These are phyloP conservation scores for Phytophthora melonis DNA, from an alignment of 352 stramenopile species.

Conservation along the genomic window DNA sequence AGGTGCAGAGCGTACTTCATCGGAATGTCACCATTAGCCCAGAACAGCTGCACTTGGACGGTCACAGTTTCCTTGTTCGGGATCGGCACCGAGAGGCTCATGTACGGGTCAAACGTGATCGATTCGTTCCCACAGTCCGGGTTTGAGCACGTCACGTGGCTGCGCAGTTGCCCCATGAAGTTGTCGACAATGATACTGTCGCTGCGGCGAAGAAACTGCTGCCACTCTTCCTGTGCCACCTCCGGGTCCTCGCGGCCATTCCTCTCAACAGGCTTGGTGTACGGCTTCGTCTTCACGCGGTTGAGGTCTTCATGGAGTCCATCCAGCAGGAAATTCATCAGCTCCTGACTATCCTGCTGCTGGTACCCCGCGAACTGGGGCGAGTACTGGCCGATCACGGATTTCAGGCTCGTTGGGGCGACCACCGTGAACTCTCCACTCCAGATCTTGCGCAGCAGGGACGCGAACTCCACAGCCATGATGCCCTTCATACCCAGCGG, in stretches of 20 bases:
- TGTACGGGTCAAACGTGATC: conserved; percentile 92
- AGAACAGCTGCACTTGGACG: conserved; percentile 78
- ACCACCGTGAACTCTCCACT: conserved; percentile 89
- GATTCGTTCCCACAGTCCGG: conserved; percentile 79
- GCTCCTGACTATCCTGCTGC: conserved; percentile 93
- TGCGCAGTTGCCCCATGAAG: conserved; percentile 91
- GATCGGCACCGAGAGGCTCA: conserved; percentile 92
- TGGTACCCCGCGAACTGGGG: conserved; percentile 91
- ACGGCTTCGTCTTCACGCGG: conserved; percentile 85
- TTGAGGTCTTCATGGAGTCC: conserved; percentile 94
- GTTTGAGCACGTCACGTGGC: conserved; percentile 88
- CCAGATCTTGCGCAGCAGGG: conserved; percentile 96
- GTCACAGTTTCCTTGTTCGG: conserved; percentile 65
- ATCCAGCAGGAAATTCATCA: conserved; percentile 94
- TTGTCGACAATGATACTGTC: conserved; percentile 93
- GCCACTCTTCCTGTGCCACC: conserved; percentile 83
- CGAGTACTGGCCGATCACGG: conserved; percentile 86
- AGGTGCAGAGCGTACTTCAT: conserved; percentile 79
- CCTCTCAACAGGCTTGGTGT: conserved; percentile 73
- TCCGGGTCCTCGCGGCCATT: conserved; percentile 74
- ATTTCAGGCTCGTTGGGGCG: conserved; percentile 80
- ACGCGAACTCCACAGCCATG: conserved; percentile 96
- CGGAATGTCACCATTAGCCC: conserved; percentile 73
- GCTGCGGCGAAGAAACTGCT: conserved; percentile 91
- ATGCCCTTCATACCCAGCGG: conserved; percentile 94